Evolutionary conservation across 441 rosid genomes (phyloP), one percentile per base, ranked within the genome.

Genomic region (Brassica balearica): DNA sequence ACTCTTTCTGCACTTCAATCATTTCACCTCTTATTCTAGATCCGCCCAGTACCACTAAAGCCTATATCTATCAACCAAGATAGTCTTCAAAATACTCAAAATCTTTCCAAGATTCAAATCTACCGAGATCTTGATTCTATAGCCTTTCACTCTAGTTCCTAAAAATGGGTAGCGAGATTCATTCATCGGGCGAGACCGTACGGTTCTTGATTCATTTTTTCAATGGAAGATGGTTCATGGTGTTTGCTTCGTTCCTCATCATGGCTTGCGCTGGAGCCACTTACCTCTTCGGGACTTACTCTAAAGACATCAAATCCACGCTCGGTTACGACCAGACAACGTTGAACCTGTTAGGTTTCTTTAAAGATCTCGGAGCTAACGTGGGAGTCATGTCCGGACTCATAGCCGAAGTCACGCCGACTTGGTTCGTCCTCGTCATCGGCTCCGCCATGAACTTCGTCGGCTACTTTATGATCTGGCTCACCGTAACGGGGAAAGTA

Each of bases 311-410:
- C 78, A 86, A 89, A 82, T 72, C 91, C 4, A 69, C 85, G 29
- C 92, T 95, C n/a, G 94, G 97, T 36, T 95, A 95, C 60, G 94
- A 92, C 77, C 98, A 92, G 69, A 78, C 89, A 7, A 92, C 97
- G 1, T 86, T 95, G 27, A 91, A 92, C 83, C 86, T 95, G 2
- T 20, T 95, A 17, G 89, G 94, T 17, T 91, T 91, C 82, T 87
- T 87, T 66, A 95, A 95, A 79, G 98, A 95, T 74, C 89, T 95
- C 0, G 98, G 97, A 14, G 95, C 91, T 8, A 89, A 88, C 65
- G 80, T 95, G 4, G 98, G 97, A 2, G 91, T 94, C 32, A 19
- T 85, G 22, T 85, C 98, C 1, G 98, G 98, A 1, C 91, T 90
- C 10, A 61, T 94, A 0, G 95, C 91, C 3, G 96, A 94, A 80